Percentiles rank a stretch among this genome's conserved stretches.
These are phyloP conservation scores for Boletus reticuloceps DNA, from an alignment of 768 basidiomycete species.

Conservation along the genomic window DNA sequence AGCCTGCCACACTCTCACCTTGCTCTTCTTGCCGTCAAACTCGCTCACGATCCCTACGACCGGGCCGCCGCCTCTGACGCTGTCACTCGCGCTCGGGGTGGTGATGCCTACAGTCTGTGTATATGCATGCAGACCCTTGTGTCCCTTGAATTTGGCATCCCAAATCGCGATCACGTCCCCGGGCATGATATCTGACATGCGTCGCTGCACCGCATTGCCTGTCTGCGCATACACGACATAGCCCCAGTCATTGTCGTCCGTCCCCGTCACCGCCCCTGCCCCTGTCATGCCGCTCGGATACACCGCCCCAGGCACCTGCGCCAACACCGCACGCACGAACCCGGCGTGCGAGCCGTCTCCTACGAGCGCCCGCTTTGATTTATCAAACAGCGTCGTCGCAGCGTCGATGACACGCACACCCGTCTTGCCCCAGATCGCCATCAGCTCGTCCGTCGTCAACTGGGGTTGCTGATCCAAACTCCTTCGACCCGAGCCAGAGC, in stretches of 20 bases:
- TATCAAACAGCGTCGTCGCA: slow-evolving; percentile 65
- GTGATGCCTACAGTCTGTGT: slow-evolving; percentile 48
- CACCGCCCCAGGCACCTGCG: slow-evolving; percentile 61
- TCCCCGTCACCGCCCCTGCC: slow-evolving; percentile 27
- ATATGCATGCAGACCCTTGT: slow-evolving; percentile 78
- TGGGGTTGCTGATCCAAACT: slow-evolving; percentile 32
- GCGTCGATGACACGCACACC: slow-evolving; percentile 73
- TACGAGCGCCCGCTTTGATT: slow-evolving; percentile 73
- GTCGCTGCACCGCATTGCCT: slow-evolving; percentile 61
- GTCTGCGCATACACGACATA: slow-evolving; percentile 75
- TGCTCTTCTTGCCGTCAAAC: slow-evolving; percentile 84
- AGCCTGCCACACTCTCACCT: slow-evolving; percentile 82
- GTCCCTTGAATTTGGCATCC: slow-evolving; percentile 77
- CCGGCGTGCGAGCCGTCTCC: slow-evolving; percentile 85
- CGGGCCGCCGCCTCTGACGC: slow-evolving; percentile 32
- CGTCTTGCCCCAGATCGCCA: slow-evolving; percentile 65
- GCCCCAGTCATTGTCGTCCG: slow-evolving; percentile 47
- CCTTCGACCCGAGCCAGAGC: neutral
- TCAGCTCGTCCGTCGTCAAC: slow-evolving; percentile 62
- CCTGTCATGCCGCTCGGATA: slow-evolving; percentile 20
- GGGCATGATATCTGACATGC: slow-evolving; percentile 78
- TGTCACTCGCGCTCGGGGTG: no score
- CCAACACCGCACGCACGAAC: slow-evolving; percentile 67
- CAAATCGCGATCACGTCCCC: slow-evolving; percentile 78
- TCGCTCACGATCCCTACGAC: slow-evolving; percentile 77